Conservation (phyloP, 2,329 filamentous ascomycete genomes). For the Aspergillus sp. region DNA sequence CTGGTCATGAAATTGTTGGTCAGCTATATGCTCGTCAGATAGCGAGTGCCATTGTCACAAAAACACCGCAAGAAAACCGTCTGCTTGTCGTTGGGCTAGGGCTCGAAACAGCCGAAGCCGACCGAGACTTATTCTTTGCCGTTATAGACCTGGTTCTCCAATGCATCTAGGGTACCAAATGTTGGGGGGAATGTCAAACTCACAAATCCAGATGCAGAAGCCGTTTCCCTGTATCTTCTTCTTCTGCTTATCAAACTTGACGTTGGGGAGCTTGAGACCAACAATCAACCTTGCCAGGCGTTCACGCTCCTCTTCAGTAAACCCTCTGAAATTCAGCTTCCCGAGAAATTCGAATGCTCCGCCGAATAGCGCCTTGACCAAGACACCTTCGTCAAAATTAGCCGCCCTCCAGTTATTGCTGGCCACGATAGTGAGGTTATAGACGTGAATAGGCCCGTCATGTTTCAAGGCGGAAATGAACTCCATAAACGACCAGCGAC, state of each 20-base stretch:
- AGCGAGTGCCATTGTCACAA: constrained; percentile 73
- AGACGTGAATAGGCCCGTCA: constrained; percentile 10
- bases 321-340: constrained; percentile 14
- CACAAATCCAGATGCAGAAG: constrained; percentile 14
- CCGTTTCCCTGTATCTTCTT: constrained; percentile 7
- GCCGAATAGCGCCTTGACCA: constrained; percentile 15
- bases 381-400: constrained; percentile 16
- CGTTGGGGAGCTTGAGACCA: constrained; percentile 1
- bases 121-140: constrained; percentile 44
- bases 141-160: constrained; percentile 45
- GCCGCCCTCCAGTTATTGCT: constrained; percentile 18
- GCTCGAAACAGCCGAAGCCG: constrained; percentile 46
- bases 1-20: constrained; percentile 76
- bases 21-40: constrained; percentile 90
- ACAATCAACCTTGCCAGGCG: constrained; percentile 7
- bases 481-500: constrained; percentile 14
- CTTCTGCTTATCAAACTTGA: constrained; percentile 12
- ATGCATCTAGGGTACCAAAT: constrained; percentile 33
- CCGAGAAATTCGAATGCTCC: constrained; percentile 17
- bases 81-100: constrained; percentile 61
- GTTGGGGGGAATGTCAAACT: not conserved
- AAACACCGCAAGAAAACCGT: constrained; percentile 63
- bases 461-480: constrained; percentile 15
- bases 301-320: constrained; percentile 13
- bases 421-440: constrained; percentile 16